Base-by-base conservation (phyloP, 106 monocot species). In the Phalaenopsis aphrodite region DNA sequence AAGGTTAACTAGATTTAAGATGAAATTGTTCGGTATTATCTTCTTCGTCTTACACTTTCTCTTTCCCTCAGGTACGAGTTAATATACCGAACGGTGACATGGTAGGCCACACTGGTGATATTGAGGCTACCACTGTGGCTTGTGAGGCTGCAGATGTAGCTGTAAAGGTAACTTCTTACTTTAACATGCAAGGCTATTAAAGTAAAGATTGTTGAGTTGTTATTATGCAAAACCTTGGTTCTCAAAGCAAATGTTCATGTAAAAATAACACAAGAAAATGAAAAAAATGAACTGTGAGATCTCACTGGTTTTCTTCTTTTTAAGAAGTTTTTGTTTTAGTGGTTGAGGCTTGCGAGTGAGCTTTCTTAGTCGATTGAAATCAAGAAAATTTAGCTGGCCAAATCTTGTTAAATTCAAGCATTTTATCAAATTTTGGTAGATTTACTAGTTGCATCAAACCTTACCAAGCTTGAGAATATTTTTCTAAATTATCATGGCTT, bases 21-120 rank as follows among this genome's bases (percentile, higher is more conserved):
- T 45, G 19, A 49, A 74, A 43, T 23, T 2, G 23, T 78, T 61
- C 41, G n/a, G n/a, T 1, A 78, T 19, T 36, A 49, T 15, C 15
- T 75, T 65, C 41, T 41, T 42, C 43, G 8, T 42, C 10, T 69
- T 36, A 65, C 19, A 76, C 18, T 80, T 8, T 41, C 64, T 21
- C 8, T 3, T 64, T 46, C 14, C 61, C 77, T 18, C 56, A 94
- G 94, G 88, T 94, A 39, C 89, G 94, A 57, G 86, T 94, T 37
- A 94, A 94, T 78, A 41, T 92, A 2, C 92, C 95, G 5, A 96
- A 96, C 77, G 81, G 87, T 67, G 95, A 96, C 73, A 96, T 96
- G 95, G 95, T 96, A 41, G 95, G 95, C 36, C 95, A 96, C 78
- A 96, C 95, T 3, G 95, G 95, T 77, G 95, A 96, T 41, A 93